phyloP scores from a whole-genome alignment of 805 yeast genomes.

The Priceomyces haplophilus region DNA sequence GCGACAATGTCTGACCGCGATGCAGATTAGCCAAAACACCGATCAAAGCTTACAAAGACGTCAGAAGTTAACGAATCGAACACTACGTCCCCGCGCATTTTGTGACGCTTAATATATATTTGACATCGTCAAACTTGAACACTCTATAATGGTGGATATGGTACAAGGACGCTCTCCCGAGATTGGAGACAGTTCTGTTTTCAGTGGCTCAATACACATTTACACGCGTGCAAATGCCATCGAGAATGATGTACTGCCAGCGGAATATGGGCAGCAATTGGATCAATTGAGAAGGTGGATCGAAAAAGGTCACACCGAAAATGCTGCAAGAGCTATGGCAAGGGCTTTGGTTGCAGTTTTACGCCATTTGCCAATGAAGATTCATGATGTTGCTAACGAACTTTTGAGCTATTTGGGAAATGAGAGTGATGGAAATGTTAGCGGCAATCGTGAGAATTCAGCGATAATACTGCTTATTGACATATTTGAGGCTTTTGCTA shows the following conservation, averaged over 20 bases:
- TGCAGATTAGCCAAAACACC: too few relatives aligned
- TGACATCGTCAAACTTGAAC: too few relatives aligned
- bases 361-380: slow-evolving; percentile 29
- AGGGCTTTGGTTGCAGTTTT: slow-evolving; percentile 25
- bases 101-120: too few relatives aligned
- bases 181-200: neutral
- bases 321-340: slow-evolving; percentile 15
- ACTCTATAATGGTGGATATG: neutral
- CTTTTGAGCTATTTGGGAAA: slow-evolving; percentile 26
- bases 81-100: too few relatives aligned
- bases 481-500: slow-evolving; percentile 35
- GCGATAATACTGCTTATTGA: slow-evolving; percentile 35
- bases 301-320: neutral
- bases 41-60: too few relatives aligned
- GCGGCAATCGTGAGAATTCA: slow-evolving; percentile 9
- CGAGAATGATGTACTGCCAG: neutral
- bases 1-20: too few relatives aligned
- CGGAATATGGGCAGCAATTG: neutral
- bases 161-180: neutral
- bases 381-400: slow-evolving; percentile 37
- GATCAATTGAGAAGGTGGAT: slow-evolving; percentile 4
- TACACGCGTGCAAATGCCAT: slow-evolving; percentile 1
- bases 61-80: too few relatives aligned
- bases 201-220: neutral
- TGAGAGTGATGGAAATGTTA: slow-evolving; percentile 12